These are phyloP conservation scores for Penicillium egyptiacum DNA, from an alignment of 495 filamentous ascomycete genomes.

Conservation along the genomic window DNA sequence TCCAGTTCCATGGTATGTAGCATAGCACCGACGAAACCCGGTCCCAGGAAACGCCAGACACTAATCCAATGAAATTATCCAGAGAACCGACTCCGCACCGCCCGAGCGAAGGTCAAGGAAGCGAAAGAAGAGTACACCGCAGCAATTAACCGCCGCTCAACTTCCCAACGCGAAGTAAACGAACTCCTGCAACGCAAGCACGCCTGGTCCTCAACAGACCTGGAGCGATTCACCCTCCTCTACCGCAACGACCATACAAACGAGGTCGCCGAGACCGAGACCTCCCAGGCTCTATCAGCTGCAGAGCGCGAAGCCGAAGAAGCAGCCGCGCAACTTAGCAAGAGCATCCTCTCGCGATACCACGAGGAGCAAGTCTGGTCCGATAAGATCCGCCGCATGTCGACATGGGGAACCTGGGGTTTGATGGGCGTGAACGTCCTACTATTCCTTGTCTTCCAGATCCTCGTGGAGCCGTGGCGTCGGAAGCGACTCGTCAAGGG, in stretches of 20 bases:
- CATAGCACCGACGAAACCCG: background rate
- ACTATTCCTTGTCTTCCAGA: conserved; percentile 83
- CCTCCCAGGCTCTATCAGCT: conserved; percentile 66
- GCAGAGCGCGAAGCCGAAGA: conserved; percentile 78
- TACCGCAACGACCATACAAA: conserved; percentile 92
- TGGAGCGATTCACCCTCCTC: conserved; percentile 91
- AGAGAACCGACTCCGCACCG: conserved; percentile 64
- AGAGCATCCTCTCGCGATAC: conserved; percentile 82
- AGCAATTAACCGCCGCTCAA: conserved; percentile 73
- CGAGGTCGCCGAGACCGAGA: conserved; percentile 79
- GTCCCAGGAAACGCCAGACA: background rate
- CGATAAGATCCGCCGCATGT: conserved; percentile 93
- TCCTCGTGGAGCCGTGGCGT: conserved; percentile 94
- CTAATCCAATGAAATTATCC: conserved; percentile 8
- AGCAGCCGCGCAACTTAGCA: conserved; percentile 67
- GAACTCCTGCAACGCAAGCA: conserved; percentile 90
- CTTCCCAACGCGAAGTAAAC: conserved; percentile 94
- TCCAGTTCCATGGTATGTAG: conserved; percentile 62
- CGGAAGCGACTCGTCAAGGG: conserved; percentile 57
- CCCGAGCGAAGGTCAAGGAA: conserved; percentile 62
- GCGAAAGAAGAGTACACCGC: conserved; percentile 74
- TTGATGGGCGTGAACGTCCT: conserved; percentile 96
- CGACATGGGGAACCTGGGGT: conserved; percentile 97
- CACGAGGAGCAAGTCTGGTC: conserved; percentile 99
- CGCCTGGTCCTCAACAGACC: conserved; percentile 80